phyloP scores from a whole-genome alignment of 495 filamentous ascomycete genomes.

The Xylona heveae region DNA sequence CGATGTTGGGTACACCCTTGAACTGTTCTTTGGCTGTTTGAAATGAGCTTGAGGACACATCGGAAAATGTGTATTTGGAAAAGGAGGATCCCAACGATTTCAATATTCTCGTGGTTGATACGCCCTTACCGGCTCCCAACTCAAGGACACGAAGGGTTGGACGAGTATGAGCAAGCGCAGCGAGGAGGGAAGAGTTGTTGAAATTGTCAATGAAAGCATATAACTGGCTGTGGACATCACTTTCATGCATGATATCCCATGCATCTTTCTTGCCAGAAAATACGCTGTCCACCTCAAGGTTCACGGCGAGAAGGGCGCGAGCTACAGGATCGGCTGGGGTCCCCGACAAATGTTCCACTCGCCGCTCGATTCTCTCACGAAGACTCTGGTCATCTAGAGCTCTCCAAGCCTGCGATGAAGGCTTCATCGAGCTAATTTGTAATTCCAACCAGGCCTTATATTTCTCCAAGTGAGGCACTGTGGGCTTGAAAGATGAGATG shows the following conservation, averaged over 20 bases:
- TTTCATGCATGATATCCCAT: constrained; percentile 10
- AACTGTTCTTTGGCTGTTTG: too few species aligned
- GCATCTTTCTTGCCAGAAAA: constrained; percentile 6
- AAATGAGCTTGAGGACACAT: too few species aligned
- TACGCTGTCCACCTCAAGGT: background rate
- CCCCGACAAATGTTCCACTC: too few species aligned
- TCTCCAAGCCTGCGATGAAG: background rate
- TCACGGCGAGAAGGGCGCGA: constrained; percentile 3
- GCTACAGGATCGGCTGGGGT: constrained; percentile 2
- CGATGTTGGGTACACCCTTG: too few species aligned
- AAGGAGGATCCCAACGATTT: too few species aligned
- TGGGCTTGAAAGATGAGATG: too few species aligned
- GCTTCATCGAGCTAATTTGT: constrained; percentile 1
- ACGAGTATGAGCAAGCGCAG: constrained; percentile 8
- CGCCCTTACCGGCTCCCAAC: constrained; percentile 22
- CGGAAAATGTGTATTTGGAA: too few species aligned
- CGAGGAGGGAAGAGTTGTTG: constrained; percentile 6
- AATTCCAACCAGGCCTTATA: constrained; percentile 8
- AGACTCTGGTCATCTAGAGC: background rate
- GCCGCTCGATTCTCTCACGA: too few species aligned
- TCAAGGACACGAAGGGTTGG: constrained; percentile 17
- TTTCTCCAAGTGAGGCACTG: constrained; percentile 9
- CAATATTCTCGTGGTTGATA: too few species aligned
- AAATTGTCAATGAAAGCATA: constrained; percentile 10
- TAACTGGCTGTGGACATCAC: constrained; percentile 10